phyloP scores from a whole-genome alignment of 108 stramenopile genomes.

The Skeletonema menzelii region DNA sequence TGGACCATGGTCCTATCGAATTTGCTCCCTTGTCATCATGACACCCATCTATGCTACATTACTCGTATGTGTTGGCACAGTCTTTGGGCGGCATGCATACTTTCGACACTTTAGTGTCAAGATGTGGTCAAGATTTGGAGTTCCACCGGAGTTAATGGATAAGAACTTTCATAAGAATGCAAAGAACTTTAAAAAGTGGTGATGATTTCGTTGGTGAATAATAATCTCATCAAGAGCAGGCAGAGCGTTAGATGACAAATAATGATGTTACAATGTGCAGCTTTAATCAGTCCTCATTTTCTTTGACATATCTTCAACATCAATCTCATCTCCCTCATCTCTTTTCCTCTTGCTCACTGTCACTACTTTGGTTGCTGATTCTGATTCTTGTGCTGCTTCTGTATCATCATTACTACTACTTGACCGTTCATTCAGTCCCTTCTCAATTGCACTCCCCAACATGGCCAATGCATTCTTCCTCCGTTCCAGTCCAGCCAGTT shows the following conservation, averaged over 20 bases:
- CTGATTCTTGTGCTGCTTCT: conserved; percentile 1
- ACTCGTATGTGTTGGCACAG: conserved; percentile 74
- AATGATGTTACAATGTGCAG: neutral
- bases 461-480: conserved; percentile 72
- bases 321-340: conserved; percentile 5
- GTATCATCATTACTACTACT: neutral
- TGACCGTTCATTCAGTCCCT: conserved; percentile 42
- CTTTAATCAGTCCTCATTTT: neutral
- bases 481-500: conserved; percentile 71
- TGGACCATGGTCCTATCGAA: conserved; percentile 85
- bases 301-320: neutral
- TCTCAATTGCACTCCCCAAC: conserved; percentile 66
- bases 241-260: neutral
- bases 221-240: no score
- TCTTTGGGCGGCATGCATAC: conserved; percentile 84
- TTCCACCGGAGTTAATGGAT: conserved; percentile 84
- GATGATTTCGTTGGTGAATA: neutral
- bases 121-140: conserved; percentile 87
- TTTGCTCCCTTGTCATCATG: conserved; percentile 85
- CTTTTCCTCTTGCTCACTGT: conserved; percentile 14
- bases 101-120: conserved; percentile 89
- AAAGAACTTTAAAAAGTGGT: conserved; percentile 85
- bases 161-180: conserved; percentile 60
- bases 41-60: conserved; percentile 81
- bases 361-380: neutral